Percentiles rank a stretch among this genome's conserved stretches.
Conservation (phyloP, 75 land plant genomes). For the Gnetum montanum region DNA sequence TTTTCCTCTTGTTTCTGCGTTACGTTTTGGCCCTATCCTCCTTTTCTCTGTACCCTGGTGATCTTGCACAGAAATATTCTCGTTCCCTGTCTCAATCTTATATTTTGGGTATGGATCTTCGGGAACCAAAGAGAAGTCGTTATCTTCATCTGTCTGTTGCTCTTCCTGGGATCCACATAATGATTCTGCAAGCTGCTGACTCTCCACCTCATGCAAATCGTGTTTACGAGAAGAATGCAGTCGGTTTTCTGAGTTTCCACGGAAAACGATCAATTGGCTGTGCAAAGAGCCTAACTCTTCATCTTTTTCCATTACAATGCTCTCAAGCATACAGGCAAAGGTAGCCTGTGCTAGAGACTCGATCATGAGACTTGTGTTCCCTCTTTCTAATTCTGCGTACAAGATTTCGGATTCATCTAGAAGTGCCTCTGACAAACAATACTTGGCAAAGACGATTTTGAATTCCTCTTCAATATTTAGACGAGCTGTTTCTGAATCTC, state of each 20-base stretch:
- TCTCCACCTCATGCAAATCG: slow-evolving; percentile 9
- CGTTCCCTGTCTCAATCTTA: background rate
- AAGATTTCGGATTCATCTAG: background rate
- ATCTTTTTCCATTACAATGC: slow-evolving; percentile 18
- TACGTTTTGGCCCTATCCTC: too few relatives aligned
- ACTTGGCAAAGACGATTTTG: slow-evolving; percentile 20
- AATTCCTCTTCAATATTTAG: slow-evolving; percentile 12
- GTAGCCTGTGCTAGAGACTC: slow-evolving; percentile 23
- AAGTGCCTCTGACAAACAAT: background rate
- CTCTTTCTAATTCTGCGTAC: slow-evolving; percentile 14
- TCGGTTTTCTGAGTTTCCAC: slow-evolving; percentile 2
- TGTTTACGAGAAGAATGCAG: slow-evolving; percentile 1
- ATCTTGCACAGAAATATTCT: too few relatives aligned
- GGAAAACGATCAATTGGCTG: slow-evolving; percentile 12
- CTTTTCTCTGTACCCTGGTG: too few relatives aligned
- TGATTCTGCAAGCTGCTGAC: slow-evolving; percentile 11
- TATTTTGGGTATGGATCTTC: background rate
- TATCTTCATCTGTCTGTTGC: background rate
- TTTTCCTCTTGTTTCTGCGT: too few relatives aligned
- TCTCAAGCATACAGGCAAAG: slow-evolving; percentile 21
- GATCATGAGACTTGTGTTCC: slow-evolving; percentile 12
- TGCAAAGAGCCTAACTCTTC: slow-evolving; percentile 9
- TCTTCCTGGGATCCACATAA: background rate
- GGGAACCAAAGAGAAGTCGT: too few relatives aligned
- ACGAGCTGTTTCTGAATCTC: slow-evolving; percentile 11